Evolutionary conservation across 75 land plant genomes (phyloP).

Genomic region (Sequoia sempervirens): DNA sequence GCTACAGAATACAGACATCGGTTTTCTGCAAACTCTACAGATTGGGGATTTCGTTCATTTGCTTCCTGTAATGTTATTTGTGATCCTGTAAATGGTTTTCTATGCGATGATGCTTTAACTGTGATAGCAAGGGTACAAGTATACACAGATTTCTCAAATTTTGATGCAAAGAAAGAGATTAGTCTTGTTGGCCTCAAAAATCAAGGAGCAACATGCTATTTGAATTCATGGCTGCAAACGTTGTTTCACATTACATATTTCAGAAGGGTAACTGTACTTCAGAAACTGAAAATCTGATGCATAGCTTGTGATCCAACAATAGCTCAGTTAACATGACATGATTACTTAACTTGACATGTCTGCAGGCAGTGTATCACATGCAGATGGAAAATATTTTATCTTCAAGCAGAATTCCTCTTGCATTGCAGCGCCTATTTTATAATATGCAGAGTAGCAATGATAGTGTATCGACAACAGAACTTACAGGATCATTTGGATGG

Average conservation of each 20-base stretch:
- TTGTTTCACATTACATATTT: slow-evolving; percentile 91
- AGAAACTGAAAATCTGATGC: neutral
- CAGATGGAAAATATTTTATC: slow-evolving; percentile 15
- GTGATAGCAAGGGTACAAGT: slow-evolving; percentile 82
- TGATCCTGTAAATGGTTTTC: slow-evolving; percentile 65
- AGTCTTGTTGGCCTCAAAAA: slow-evolving; percentile 91
- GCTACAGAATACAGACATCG: slow-evolving; percentile 77
- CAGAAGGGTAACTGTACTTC: slow-evolving; percentile 52
- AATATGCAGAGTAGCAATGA: slow-evolving; percentile 58
- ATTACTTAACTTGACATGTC: neutral
- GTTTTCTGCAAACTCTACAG: slow-evolving; percentile 75
- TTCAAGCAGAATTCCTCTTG: neutral
- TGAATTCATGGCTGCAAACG: slow-evolving; percentile 77
- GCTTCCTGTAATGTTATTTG: slow-evolving; percentile 75
- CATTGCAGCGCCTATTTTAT: slow-evolving; percentile 23
- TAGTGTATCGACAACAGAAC: slow-evolving; percentile 66
- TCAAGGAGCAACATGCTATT: slow-evolving; percentile 92
- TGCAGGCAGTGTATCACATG: slow-evolving; percentile 35
- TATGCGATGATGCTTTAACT: slow-evolving; percentile 66
- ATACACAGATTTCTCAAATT: slow-evolving; percentile 73
- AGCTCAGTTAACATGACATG: neutral
- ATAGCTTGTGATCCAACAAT: neutral
- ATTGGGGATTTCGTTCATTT: slow-evolving; percentile 89
- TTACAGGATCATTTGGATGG: slow-evolving; percentile 54
- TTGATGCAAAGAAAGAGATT: slow-evolving; percentile 86